These are phyloP conservation scores for Lanmaoa rubissima DNA, from an alignment of 768 basidiomycete genomes.

Conservation along the genomic window DNA sequence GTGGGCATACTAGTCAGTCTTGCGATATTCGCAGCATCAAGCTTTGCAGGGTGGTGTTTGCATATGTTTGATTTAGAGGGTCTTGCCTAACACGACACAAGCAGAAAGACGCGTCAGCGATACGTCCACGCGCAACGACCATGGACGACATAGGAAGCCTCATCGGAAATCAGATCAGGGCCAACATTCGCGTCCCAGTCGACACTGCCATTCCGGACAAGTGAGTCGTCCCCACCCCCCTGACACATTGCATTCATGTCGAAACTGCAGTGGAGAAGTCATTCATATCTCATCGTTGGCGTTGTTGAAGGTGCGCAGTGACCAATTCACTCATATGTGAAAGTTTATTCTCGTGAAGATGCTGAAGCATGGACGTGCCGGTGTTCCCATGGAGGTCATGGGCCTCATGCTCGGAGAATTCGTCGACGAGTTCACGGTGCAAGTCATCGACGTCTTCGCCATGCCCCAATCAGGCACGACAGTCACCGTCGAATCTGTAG, in stretches of 20 bases:
- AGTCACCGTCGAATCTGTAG: constrained; percentile 96
- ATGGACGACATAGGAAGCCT: constrained; percentile 50
- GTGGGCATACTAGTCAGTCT: constrained; percentile 44
- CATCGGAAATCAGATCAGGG: constrained; percentile 51
- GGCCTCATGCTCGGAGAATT: constrained; percentile 97
- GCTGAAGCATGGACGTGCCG: constrained; percentile 98
- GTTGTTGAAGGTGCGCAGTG: constrained; percentile 78
- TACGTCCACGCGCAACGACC: neutral
- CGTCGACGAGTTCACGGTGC: constrained; percentile 94
- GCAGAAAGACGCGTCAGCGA: constrained; percentile 41
- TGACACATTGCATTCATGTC: neutral
- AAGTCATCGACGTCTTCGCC: constrained; percentile 95
- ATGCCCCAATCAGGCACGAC: constrained; percentile 99
- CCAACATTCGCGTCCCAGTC: constrained; percentile 37
- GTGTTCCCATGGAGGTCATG: constrained; percentile 99
- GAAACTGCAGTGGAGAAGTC: constrained; percentile 69
- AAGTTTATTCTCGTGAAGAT: constrained; percentile 55
- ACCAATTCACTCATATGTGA: neutral
- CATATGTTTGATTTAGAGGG: constrained; percentile 30
- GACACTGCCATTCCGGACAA: constrained; percentile 72
- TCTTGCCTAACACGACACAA: constrained; percentile 22
- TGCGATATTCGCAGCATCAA: neutral
- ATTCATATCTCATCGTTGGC: constrained; percentile 97
- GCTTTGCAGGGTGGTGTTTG: constrained; percentile 22
- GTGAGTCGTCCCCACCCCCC: constrained; percentile 38